These are phyloP conservation scores for Penicillium griseofulvum DNA, from an alignment of 2,329 filamentous ascomycete genomes.

Conservation along the genomic window DNA sequence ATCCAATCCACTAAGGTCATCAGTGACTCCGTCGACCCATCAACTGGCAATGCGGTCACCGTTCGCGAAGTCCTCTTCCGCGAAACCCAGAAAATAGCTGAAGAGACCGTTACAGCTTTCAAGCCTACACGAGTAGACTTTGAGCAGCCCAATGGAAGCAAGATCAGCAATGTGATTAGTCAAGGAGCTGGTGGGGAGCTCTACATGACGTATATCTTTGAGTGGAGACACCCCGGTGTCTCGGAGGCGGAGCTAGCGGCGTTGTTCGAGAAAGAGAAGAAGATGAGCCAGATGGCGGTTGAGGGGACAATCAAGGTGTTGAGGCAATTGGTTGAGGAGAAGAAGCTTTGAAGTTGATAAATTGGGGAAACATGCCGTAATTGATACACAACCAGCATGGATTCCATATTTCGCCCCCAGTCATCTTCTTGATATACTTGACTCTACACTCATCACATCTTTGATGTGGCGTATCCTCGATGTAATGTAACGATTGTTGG, in stretches of 20 bases:
- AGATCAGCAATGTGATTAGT: slow-evolving; percentile 29
- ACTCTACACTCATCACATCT: slow-evolving; percentile 3
- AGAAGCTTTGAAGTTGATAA: slow-evolving; percentile 14
- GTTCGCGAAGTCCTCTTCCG: slow-evolving; percentile 32
- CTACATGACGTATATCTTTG: slow-evolving; percentile 44
- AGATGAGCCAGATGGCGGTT: slow-evolving; percentile 20
- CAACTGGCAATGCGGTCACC: slow-evolving; percentile 24
- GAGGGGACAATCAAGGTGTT: slow-evolving; percentile 23
- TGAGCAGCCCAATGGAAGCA: slow-evolving; percentile 26
- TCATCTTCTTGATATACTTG: background rate
- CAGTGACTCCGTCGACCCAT: slow-evolving; percentile 21
- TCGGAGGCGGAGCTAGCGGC: slow-evolving; percentile 15
- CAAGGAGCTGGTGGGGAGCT: slow-evolving; percentile 33
- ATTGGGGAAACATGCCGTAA: background rate
- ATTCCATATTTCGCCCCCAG: background rate
- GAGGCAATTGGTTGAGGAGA: slow-evolving; percentile 16
- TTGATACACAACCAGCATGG: background rate
- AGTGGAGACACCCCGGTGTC: slow-evolving; percentile 37
- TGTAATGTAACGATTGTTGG: no score
- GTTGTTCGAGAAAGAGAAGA: slow-evolving; percentile 19
- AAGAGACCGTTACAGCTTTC: slow-evolving; percentile 28
- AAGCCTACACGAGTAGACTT: slow-evolving; percentile 29
- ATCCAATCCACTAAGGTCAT: slow-evolving; percentile 30
- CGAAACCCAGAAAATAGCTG: slow-evolving; percentile 22
- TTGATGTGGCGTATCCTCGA: background rate